These are phyloP conservation scores for Cynanchum wilfordii DNA, from an alignment of 257 asterid species.

Conservation along the genomic window DNA sequence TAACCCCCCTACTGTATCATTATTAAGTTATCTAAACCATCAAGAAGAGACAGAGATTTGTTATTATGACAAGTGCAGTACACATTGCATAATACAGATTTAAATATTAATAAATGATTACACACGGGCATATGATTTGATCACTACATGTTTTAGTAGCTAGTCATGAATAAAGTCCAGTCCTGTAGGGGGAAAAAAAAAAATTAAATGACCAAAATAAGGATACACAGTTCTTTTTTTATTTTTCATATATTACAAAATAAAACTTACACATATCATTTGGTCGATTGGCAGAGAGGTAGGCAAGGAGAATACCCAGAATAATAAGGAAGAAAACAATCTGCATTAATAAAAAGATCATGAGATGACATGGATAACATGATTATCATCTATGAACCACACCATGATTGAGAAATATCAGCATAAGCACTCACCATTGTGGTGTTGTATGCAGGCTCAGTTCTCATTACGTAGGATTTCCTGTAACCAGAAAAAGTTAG, in stretches of 20 bases:
- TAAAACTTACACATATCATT: conserved; percentile 41
- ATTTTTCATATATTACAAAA: neutral
- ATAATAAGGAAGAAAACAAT: conserved; percentile 50
- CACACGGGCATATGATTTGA: neutral
- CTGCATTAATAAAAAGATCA: conserved; percentile 39
- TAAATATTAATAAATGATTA: neutral
- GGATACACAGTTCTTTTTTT: neutral
- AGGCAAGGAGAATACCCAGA: conserved; percentile 52
- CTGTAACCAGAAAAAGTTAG: conserved; percentile 35
- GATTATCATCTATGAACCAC: conserved; percentile 7
- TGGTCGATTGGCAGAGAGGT: conserved; percentile 36
- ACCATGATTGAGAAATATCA: neutral
- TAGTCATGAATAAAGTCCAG: neutral
- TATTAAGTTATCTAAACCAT: neutral
- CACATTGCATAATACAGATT: neutral
- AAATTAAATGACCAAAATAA: neutral
- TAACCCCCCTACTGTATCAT: neutral
- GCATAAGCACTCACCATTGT: conserved; percentile 44
- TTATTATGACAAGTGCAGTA: neutral
- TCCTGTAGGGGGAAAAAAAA: conserved; percentile 1
- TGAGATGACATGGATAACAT: conserved; percentile 20
- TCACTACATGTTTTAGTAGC: neutral
- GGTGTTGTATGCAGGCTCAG: conserved; percentile 46
- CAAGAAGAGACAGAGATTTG: neutral
- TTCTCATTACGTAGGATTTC: conserved; percentile 60